phyloP scores from a whole-genome alignment of 1,284 basidiomycete genomes.

The Microbotryum scabiosae region DNA sequence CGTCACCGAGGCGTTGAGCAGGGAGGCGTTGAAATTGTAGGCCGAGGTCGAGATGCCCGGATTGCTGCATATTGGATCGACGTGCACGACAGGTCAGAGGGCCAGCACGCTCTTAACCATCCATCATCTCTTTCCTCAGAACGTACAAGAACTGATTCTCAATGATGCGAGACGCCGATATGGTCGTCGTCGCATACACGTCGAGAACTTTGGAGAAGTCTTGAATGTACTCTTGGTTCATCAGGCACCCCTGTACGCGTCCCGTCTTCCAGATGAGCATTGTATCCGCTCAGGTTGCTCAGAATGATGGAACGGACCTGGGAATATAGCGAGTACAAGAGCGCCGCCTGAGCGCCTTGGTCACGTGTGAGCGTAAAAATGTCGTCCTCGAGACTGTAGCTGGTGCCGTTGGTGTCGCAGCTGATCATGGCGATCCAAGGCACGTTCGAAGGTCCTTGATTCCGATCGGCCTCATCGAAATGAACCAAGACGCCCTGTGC shows the following conservation, averaged over 20 bases:
- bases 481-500: constrained; percentile 35
- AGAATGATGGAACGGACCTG: constrained; percentile 40
- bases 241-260: constrained; percentile 61
- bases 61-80: constrained; percentile 37
- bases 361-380: constrained; percentile 70
- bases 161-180: constrained; percentile 28
- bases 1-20: constrained; percentile 50
- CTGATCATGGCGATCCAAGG: constrained; percentile 82
- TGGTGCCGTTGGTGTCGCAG: constrained; percentile 67
- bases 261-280: too few relatives aligned
- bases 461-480: constrained; percentile 32
- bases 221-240: constrained; percentile 61
- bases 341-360: constrained; percentile 66
- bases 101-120: constrained; percentile 46
- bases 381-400: constrained; percentile 50
- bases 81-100: constrained; percentile 50
- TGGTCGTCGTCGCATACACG: constrained; percentile 60
- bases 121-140: constrained; percentile 9
- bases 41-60: constrained; percentile 24
- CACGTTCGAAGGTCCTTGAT: constrained; percentile 45
- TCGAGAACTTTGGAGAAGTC: constrained; percentile 67
- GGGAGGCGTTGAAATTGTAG: constrained; percentile 52
- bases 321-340: constrained; percentile 33
- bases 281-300: background rate
- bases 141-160: constrained; percentile 42